These are phyloP conservation scores for Melastoma candidum DNA, from an alignment of 441 rosid species.

Conservation along the genomic window DNA sequence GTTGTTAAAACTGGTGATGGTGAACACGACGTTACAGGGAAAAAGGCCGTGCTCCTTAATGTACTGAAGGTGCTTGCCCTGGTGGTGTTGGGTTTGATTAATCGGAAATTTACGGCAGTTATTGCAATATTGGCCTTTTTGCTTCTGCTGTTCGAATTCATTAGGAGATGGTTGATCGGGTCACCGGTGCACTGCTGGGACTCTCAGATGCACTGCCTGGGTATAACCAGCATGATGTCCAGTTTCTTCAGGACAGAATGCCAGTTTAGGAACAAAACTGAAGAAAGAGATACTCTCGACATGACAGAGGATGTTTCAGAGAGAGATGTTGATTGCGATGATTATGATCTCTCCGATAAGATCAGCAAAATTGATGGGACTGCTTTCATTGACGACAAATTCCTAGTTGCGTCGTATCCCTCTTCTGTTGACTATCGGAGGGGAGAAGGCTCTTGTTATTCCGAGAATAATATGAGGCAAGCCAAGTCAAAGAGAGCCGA, in stretches of 20 bases:
- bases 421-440: constrained; percentile 3
- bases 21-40: constrained; percentile 7
- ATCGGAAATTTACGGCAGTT: constrained; percentile 38
- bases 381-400: constrained; percentile 2
- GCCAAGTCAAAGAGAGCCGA: constrained; percentile 13
- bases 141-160: constrained; percentile 39
- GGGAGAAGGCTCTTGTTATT: constrained; percentile 6
- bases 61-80: constrained; percentile 36
- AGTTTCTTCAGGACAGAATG: neutral
- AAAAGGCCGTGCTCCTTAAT: constrained; percentile 18
- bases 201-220: constrained; percentile 8
- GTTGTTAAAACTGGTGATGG: neutral
- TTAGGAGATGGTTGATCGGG: constrained; percentile 22
- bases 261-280: too few species aligned
- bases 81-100: constrained; percentile 44
- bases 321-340: too few species aligned
- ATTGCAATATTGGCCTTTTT: constrained; percentile 44
- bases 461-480: constrained; percentile 14
- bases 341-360: too few species aligned
- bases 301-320: too few species aligned
- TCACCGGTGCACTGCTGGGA: constrained; percentile 21
- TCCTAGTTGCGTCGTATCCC: neutral
- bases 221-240: constrained; percentile 11
- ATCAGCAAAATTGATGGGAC: neutral
- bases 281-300: too few species aligned